Evolutionary conservation across 2,329 filamentous ascomycete species (phyloP), one percentile per base, ranked within the genome.

Genomic region (Phaeomoniella chlamydospora): DNA sequence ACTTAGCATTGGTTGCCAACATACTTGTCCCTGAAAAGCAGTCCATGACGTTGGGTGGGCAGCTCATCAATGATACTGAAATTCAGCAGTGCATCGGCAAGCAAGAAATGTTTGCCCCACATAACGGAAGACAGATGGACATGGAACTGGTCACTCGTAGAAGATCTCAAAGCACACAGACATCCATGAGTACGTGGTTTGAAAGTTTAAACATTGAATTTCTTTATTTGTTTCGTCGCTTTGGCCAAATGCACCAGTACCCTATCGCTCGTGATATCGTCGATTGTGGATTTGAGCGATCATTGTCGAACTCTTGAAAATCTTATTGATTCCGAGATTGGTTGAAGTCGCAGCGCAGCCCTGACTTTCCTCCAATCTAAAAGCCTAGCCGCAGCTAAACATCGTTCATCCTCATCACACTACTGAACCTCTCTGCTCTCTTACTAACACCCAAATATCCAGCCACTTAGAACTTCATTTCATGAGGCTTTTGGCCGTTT

Each of bases 401-500:
- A n/a, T n/a, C n/a, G n/a, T n/a, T n/a, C n/a, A n/a, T n/a, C n/a
- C n/a, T n/a, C n/a, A n/a, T n/a, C n/a, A n/a, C n/a, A n/a, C n/a
- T n/a, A n/a, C n/a, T n/a, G n/a, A n/a, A n/a, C n/a, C n/a, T n/a
- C 52, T 53, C 54, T 51, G 53, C 52, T 54, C 50, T 50, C 52
- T 36, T 36, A 42, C 29, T 36, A 18, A 35, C 37, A 36, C 32
- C 53, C 49, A 55, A n/a, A n/a, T n/a, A n/a, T n/a, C n/a, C n/a
- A n/a, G n/a, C n/a, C n/a, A 54, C 77, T 70, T 94, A 98, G 78
- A 88, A 98, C 71, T 84, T 83, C 90, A 98, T 96, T 79, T 93
- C 84, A 73, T 98, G 90, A 70, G 90, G 90, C 80, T 88, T 87
- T 77, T 98, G 88, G 61, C 90, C 90, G 75, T 87, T 94, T 72